Base-by-base conservation (phyloP, 1,284 basidiomycete species). In the Neonothopanus nambi region DNA sequence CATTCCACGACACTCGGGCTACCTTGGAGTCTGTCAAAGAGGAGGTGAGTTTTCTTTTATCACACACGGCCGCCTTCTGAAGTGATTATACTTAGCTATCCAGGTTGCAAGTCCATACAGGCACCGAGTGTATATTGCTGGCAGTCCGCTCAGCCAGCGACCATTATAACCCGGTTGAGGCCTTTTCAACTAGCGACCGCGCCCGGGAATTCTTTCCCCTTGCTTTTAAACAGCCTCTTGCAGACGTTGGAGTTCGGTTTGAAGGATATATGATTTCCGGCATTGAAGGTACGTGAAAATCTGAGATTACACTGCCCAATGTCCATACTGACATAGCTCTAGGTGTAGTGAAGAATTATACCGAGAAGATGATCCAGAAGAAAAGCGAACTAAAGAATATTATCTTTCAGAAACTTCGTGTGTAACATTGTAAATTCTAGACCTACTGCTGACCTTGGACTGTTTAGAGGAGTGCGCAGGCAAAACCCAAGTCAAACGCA, bases 231-330 rank as follows among this genome's bases (percentile, higher is more conserved):
- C 18, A 49, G 26, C 21, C 35, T 3, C 11, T 46, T 8, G 21
- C 21, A 6, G 51, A 58, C 7, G 15, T 58, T 5, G 51, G 41
- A 6, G 18, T 15, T 12, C 43, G 44, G 28, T 21, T 58, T 37
- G 57, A 58, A 17, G 54, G 35, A 15, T 58, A 45, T 33, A 43
- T 45, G 23, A 12, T 58, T 5, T 53, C 55, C 3, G 57, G 57
- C 11, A 26, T 58, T 7, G 48, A 52, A 18, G 57, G 55, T n/a
- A n/a, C n/a, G n/a, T n/a, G n/a, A n/a, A n/a, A n/a, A n/a, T n/a
- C n/a, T n/a, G n/a, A n/a, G n/a, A n/a, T n/a, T n/a, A n/a, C n/a
- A n/a, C n/a, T n/a, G n/a, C n/a, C n/a, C n/a, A n/a, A n/a, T n/a
- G n/a, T n/a, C n/a, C n/a, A 28, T 28, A 5, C 11, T 28, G 26